These are phyloP conservation scores for Porodaedalea pini DNA, from an alignment of 1,284 basidiomycete species.

Conservation along the genomic window DNA sequence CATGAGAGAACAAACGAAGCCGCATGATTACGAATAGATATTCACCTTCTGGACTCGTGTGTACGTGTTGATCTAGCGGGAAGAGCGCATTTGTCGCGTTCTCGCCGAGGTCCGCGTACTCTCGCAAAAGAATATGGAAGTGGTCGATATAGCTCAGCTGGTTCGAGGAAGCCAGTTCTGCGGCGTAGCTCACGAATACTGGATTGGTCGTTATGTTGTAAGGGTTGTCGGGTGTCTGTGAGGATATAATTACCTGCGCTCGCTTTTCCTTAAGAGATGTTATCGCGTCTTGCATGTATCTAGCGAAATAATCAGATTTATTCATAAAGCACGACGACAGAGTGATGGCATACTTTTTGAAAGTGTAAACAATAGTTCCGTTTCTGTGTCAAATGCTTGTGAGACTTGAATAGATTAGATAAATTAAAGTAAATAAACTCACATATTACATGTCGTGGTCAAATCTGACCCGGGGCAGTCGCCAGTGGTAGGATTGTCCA, in stretches of 20 bases:
- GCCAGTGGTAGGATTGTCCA: constrained; percentile 28
- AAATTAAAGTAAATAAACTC: no score
- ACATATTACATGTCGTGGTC: constrained; percentile 30
- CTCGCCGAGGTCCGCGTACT: constrained; percentile 42
- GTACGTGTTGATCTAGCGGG: constrained; percentile 44
- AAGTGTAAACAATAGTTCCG: constrained; percentile 18
- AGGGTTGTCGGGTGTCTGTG: constrained; percentile 46
- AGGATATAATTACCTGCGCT: constrained; percentile 43
- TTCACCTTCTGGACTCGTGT: constrained; percentile 35
- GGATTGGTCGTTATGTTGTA: constrained; percentile 32
- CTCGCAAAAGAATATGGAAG: constrained; percentile 41
- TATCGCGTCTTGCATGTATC: constrained; percentile 40
- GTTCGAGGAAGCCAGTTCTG: constrained; percentile 37
- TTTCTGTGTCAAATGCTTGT: constrained; percentile 9
- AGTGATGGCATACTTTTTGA: neutral
- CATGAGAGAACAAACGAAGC: neutral
- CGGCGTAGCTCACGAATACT: constrained; percentile 45
- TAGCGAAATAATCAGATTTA: constrained; percentile 16
- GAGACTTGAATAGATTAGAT: no score
- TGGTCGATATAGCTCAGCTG: constrained; percentile 45
- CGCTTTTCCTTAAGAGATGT: constrained; percentile 43
- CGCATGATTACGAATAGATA: neutral
- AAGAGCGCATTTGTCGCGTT: constrained; percentile 39
- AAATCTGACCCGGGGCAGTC: constrained; percentile 25
- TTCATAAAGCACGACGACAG: neutral